Conservation (phyloP, 306 rosid genomes). For the Gynostemma pentaphyllum region DNA sequence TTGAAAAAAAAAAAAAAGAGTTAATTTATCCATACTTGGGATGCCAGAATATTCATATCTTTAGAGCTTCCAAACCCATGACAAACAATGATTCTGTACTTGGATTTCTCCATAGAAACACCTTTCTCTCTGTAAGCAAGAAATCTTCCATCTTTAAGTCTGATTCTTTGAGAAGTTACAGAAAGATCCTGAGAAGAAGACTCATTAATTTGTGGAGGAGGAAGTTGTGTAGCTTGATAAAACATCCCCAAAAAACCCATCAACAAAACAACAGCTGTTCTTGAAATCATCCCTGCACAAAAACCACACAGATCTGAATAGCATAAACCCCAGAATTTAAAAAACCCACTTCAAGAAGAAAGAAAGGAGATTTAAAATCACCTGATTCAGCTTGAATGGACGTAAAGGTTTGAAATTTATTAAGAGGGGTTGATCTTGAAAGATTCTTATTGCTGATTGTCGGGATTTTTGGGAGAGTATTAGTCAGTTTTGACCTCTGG, state of each 20-base stretch:
- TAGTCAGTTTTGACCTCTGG: neutral
- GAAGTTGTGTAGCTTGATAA: constrained; percentile 39
- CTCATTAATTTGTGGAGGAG: constrained; percentile 15
- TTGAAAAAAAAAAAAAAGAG: neutral
- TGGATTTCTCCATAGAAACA: constrained; percentile 22
- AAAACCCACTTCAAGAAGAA: neutral
- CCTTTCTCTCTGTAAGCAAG: constrained; percentile 41
- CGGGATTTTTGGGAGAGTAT: neutral
- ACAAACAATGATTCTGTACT: constrained; percentile 27
- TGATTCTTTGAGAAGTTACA: constrained; percentile 27
- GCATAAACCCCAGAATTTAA: neutral
- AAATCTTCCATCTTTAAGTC: constrained; percentile 35
- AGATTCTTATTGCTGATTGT: neutral
- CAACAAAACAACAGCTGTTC: constrained; percentile 35
- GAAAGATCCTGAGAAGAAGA: constrained; percentile 10
- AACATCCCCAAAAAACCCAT: constrained; percentile 66
- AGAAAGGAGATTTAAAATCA: neutral
- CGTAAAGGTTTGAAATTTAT: neutral
- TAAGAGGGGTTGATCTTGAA: neutral
- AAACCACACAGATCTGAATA: constrained; percentile 1
- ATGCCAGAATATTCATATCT: constrained; percentile 37
- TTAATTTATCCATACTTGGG: constrained; percentile 30
- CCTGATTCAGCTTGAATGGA: neutral
- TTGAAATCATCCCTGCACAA: constrained; percentile 37
- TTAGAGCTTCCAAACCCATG: constrained; percentile 60